phyloP scores from a whole-genome alignment of 2,329 filamentous ascomycete genomes.

The Botrytis pseudocinerea region DNA sequence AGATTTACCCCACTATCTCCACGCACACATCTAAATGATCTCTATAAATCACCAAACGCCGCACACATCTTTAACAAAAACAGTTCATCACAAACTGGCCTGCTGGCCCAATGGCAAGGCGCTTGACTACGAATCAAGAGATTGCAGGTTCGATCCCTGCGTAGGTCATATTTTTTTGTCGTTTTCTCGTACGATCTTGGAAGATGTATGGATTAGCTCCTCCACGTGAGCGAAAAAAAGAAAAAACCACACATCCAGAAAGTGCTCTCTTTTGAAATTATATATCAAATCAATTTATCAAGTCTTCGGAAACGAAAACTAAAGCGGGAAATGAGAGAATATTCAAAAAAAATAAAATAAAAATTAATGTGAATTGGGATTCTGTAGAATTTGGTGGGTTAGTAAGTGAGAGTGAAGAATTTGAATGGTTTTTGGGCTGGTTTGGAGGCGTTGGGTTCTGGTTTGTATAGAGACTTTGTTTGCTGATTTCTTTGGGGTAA shows the following conservation, averaged over 20 bases:
- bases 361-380: too few relatives aligned
- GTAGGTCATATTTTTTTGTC: slow-evolving; percentile 27
- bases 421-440: not conserved
- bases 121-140: slow-evolving; percentile 42
- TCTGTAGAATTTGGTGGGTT: too few relatives aligned
- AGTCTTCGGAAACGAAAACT: too few relatives aligned
- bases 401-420: not conserved
- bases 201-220: not conserved
- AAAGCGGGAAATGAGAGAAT: too few relatives aligned
- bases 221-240: too few relatives aligned
- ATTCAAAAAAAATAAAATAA: too few relatives aligned
- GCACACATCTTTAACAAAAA: rapidly evolving
- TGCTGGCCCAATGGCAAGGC: slow-evolving; percentile 27
- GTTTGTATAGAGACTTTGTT: not conserved
- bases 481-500: not conserved
- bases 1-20: not conserved
- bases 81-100: not conserved
- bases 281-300: too few relatives aligned
- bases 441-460: not conserved
- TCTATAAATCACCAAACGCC: not conserved
- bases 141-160: slow-evolving; percentile 48
- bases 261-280: too few relatives aligned
- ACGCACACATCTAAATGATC: not conserved
- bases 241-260: too few relatives aligned
- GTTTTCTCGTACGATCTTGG: not conserved